Percentiles rank a stretch among this genome's conserved stretches.
These are phyloP conservation scores for Cystobasidium pallidum DNA, from an alignment of 1,284 basidiomycete species.

Conservation along the genomic window DNA sequence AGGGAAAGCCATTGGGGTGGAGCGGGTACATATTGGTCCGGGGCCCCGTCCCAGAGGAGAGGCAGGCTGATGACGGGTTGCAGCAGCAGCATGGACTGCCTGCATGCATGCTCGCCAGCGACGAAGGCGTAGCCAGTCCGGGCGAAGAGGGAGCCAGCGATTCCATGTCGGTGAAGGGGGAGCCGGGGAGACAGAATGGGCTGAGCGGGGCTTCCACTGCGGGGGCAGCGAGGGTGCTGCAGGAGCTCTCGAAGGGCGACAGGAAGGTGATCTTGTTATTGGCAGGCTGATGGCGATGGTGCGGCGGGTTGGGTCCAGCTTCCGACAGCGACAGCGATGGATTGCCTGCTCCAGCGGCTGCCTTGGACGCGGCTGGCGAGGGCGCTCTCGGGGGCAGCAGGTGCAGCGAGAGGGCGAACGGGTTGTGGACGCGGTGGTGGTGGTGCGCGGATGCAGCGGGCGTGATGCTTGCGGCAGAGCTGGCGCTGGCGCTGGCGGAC, in stretches of 20 bases:
- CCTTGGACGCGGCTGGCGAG: background rate
- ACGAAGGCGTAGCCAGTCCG: constrained; percentile 2
- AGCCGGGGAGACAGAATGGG: constrained; percentile 23
- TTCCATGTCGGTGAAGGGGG: constrained; percentile 19
- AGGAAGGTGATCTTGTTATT: constrained; percentile 14
- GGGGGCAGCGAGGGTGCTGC: background rate
- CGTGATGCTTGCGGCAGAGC: too few species aligned
- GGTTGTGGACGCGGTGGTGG: constrained; percentile 3
- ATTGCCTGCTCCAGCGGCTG: background rate
- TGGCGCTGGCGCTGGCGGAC: background rate
- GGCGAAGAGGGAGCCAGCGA: constrained; percentile 8
- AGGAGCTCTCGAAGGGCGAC: constrained; percentile 20
- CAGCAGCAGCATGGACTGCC: constrained; percentile 3
- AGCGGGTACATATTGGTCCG: background rate
- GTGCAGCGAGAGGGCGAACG: constrained; percentile 16
- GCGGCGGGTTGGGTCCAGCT: background rate
- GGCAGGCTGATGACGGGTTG: background rate
- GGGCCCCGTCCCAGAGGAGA: background rate
- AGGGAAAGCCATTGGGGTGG: background rate
- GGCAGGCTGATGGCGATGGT: background rate
- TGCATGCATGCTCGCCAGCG: background rate
- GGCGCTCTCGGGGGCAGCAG: background rate
- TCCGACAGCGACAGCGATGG: background rate
- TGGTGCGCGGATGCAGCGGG: too few species aligned
- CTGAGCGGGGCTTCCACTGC: constrained; percentile 24